Base-by-base conservation (phyloP, 495 filamentous ascomycete species). In the Pseudevernia furfuracea region DNA sequence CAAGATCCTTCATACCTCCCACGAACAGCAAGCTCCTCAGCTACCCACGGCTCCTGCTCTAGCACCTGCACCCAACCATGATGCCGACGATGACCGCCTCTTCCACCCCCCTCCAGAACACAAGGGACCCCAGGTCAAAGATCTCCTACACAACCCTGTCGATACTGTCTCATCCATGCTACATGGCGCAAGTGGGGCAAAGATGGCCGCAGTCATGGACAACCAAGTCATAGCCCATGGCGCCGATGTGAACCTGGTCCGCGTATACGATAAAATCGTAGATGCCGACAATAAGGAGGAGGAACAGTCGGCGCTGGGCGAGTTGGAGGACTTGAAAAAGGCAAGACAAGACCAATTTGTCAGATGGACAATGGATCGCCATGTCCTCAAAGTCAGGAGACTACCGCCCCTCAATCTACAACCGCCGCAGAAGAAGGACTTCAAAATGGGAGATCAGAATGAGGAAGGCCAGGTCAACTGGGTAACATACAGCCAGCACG, bases 341-440 rank as follows among this genome's bases (percentile, higher is more conserved):
- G 53, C 58, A 30, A 68, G 71, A 59, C 70, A 74, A 53, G 69
- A 70, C 53, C 70, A 71, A 64, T 69, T 66, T 44, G 73, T 78
- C 38, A 66, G 74, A 32, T 76, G 75, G 74, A 70, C 74, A 11
- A 71, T 76, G 43, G 69, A 71, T 52, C 70, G 72, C 30, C 75
- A 78, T 67, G 69, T 78, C 10, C 69, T 72, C 19, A 74, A 65
- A 62, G 70, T 76, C 8, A 46, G 71, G 32, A 63, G 69, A 25
- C 61, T 73, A 12, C 72, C 70, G 23, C 61, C 61, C 39, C 46
- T 58, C 17, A 67, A 65, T 3, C 46, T 65, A 32, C 41, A 58
- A 10, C 55, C 21, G 57, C 71, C 73, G 48, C 19, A 44, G 17
- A 71, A 67, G 52, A 57, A 46, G 39, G 68, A 71, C 30, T 74